phyloP scores from a whole-genome alignment of 2,329 filamentous ascomycete genomes.

The Colletotrichum orbiculare region DNA sequence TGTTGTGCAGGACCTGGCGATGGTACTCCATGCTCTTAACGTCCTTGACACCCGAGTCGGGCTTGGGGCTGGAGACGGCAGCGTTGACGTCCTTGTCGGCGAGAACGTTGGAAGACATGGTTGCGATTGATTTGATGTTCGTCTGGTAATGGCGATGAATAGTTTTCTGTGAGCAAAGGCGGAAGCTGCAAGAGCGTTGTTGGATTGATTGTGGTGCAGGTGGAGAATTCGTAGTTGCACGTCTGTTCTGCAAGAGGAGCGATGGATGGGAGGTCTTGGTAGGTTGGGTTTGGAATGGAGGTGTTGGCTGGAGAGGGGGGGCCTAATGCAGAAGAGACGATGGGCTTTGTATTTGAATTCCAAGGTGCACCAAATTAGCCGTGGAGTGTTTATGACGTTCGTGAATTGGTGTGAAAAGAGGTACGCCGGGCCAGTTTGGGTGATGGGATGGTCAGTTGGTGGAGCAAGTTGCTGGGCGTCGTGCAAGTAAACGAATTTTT shows the following conservation, averaged over 20 bases:
- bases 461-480: constrained; percentile 32
- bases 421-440: constrained; percentile 11
- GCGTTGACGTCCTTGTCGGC: constrained; percentile 74
- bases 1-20: constrained; percentile 78
- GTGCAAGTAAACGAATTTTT: constrained; percentile 38
- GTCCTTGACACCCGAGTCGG: constrained; percentile 52
- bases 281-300: constrained; percentile 13
- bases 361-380: constrained; percentile 20
- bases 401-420: constrained; percentile 37
- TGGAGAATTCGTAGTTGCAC: constrained; percentile 1
- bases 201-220: background rate
- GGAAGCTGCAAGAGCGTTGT: no score
- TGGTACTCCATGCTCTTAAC: constrained; percentile 81
- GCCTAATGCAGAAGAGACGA: constrained; percentile 25
- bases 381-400: constrained; percentile 36
- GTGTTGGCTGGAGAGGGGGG: constrained; percentile 1
- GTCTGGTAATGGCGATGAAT: background rate
- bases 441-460: constrained; percentile 4
- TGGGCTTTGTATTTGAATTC: constrained; percentile 36
- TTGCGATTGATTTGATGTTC: constrained; percentile 24
- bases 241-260: constrained; percentile 2
- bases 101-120: constrained; percentile 72
- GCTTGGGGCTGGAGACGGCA: constrained; percentile 49
- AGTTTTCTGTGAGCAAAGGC: background rate
- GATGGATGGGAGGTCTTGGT: constrained; percentile 14